These are phyloP conservation scores for Malus hybrid DNA, from an alignment of 331 rosid genomes.

Conservation along the genomic window DNA sequence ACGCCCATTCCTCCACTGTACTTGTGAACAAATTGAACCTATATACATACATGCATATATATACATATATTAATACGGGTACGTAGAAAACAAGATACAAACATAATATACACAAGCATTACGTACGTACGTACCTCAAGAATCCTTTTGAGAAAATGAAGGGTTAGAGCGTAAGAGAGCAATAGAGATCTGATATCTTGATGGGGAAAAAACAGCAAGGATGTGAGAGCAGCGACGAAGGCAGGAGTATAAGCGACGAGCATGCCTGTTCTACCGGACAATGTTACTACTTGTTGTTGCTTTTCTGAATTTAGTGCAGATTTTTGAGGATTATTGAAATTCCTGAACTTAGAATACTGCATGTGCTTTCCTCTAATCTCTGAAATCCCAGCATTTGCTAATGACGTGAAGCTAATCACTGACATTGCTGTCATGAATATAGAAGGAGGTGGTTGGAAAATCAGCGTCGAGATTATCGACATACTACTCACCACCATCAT, in stretches of 20 bases:
- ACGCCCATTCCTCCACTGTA: constrained; percentile 53
- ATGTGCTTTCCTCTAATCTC: constrained; percentile 49
- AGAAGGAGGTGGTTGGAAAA: constrained; percentile 45
- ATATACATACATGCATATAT: not conserved
- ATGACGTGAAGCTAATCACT: constrained; percentile 12
- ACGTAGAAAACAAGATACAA: too few species aligned
- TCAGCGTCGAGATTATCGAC: not conserved
- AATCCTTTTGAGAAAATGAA: constrained; percentile 70
- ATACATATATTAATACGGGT: too few species aligned
- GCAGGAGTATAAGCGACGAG: constrained; percentile 50
- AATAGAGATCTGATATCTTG: constrained; percentile 20
- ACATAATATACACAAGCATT: not conserved
- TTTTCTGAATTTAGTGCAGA: not conserved
- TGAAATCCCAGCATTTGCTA: constrained; percentile 16
- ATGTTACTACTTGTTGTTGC: not conserved
- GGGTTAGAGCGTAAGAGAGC: constrained; percentile 37
- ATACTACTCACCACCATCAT: not conserved
- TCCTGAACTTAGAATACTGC: constrained; percentile 58
- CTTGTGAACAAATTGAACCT: constrained; percentile 78
- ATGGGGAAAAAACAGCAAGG: constrained; percentile 28
- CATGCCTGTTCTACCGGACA: constrained; percentile 59
- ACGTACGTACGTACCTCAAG: constrained; percentile 40
- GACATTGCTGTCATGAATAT: constrained; percentile 31
- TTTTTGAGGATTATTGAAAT: not conserved
- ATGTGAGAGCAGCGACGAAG: constrained; percentile 36